A percentile compares a stretch with the other conserved stretches of the same genome.
Evolutionary conservation across 495 filamentous ascomycete genomes (phyloP).

Genomic region (Talaromyces nanjingensis): DNA sequence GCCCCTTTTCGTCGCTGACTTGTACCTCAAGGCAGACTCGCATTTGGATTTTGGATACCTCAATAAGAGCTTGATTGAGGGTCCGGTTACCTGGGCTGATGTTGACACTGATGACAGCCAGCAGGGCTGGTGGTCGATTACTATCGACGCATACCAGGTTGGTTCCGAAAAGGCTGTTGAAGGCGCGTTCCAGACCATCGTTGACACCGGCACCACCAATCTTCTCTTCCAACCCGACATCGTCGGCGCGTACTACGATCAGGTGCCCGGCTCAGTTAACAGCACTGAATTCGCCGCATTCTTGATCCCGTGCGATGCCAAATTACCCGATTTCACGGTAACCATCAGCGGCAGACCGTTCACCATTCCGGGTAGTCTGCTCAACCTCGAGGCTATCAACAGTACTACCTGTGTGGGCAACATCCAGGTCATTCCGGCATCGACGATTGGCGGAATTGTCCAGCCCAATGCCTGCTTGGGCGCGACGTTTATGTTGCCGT

Average conservation of each 20-base stretch:
- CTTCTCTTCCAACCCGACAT: constrained; percentile 51
- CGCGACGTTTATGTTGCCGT: constrained; percentile 1
- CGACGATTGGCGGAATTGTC: neutral
- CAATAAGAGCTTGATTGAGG: constrained; percentile 51
- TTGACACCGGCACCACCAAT: constrained; percentile 65
- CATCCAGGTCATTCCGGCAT: constrained; percentile 36
- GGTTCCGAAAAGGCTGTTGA: neutral
- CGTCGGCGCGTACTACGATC: constrained; percentile 56
- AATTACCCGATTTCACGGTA: constrained; percentile 58
- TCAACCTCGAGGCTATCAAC: constrained; percentile 42
- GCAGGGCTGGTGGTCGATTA: constrained; percentile 70
- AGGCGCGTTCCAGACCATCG: neutral
- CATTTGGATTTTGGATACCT: constrained; percentile 71
- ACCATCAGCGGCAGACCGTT: constrained; percentile 44
- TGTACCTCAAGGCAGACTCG: constrained; percentile 58
- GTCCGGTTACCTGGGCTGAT: constrained; percentile 14
- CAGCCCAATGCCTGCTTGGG: constrained; percentile 5
- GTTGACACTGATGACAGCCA: constrained; percentile 40
- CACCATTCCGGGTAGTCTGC: constrained; percentile 47
- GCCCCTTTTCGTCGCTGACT: constrained; percentile 60
- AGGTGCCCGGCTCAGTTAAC: constrained; percentile 46
- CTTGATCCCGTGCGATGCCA: constrained; percentile 56
- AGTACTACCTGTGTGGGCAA: constrained; percentile 55
- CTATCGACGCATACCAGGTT: constrained; percentile 53
- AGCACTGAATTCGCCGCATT: constrained; percentile 51